Evolutionary conservation across 148 eudicot genomes (phyloP), one percentile per base, ranked within the genome.

Genomic region (Camellia lanceoleosa): DNA sequence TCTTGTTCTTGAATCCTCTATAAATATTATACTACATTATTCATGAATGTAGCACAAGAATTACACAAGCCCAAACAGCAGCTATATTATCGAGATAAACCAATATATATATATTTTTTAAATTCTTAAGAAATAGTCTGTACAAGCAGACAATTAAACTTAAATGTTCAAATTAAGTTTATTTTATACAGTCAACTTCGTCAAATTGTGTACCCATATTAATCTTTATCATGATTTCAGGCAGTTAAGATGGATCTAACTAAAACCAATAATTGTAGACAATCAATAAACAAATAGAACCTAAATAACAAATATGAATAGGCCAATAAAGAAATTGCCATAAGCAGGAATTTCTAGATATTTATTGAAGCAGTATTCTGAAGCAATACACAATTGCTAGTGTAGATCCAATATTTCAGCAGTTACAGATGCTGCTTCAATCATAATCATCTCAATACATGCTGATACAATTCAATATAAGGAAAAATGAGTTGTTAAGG

Each of bases 121-220:
- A 30, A 30, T 30, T 30, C 38, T 30, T 30, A 58, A 58, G 16
- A 44, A 38, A 60, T 41, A 58, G 61, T 60, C 8, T 59, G 51
- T 61, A 52, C 55, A 75, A 75, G 47, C 55, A 75, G 46, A 62
- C 68, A 75, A 60, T n/a, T 75, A 44, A 16, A 64, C 15, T 75
- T 5, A 75, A 13, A 75, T 75, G 66, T 60, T 18, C 1, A 58
- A 18, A 20, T 44, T 55, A 11, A 55, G 38, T n/a, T 51, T 42
- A 44, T 23, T n/a, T 51, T 42, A 62, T 23, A 7, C 0, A 18
- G 59, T 14, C 13, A 8, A 30, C 20, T 38, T 55, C 2, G 59
- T 20, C 15, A 56, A 38, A 73, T 54, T 30, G n/a, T 7, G 38
- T 23, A 55, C 68, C 11, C 15, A 12, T 19, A 42, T 9, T 7